Evolutionary conservation across 345 rosid species (phyloP).

Genomic region (Syzygium grande): DNA sequence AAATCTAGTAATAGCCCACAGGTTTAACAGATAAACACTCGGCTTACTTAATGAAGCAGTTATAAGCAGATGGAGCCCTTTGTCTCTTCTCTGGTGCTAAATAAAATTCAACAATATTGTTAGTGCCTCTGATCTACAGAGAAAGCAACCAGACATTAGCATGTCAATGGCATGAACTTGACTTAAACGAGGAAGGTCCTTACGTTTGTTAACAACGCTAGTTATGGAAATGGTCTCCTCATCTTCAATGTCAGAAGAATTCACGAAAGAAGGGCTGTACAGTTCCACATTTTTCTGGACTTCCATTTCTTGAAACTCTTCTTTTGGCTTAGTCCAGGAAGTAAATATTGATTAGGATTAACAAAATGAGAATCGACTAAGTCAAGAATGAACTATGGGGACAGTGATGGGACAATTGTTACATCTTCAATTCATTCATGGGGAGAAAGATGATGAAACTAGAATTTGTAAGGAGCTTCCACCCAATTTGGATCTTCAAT

Average conservation of each 20-base stretch:
- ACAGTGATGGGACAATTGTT: background rate
- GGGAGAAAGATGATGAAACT: background rate
- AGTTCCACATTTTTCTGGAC: conserved; percentile 17
- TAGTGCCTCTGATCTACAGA: background rate
- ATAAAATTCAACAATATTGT: background rate
- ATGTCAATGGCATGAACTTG: background rate
- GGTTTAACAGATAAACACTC: background rate
- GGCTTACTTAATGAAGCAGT: conserved; percentile 87
- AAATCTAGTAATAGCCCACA: background rate
- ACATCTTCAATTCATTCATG: background rate
- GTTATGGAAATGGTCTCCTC: conserved; percentile 38
- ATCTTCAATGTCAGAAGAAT: conserved; percentile 65
- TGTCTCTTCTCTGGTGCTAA: conserved; percentile 97
- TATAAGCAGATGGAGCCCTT: conserved; percentile 96
- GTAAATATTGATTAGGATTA: background rate
- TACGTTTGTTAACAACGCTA: conserved; percentile 84
- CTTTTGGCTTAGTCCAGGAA: conserved; percentile 26
- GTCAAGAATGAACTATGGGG: background rate
- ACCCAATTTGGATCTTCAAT: background rate
- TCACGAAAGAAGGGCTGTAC: conserved; percentile 33
- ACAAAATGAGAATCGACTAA: background rate
- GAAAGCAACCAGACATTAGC: background rate
- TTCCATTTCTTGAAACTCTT: conserved; percentile 23
- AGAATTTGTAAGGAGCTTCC: background rate
- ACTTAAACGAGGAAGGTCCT: background rate